Base-by-base conservation (phyloP, 2,329 filamentous ascomycete genomes). In the Hypoxylon sp. region DNA sequence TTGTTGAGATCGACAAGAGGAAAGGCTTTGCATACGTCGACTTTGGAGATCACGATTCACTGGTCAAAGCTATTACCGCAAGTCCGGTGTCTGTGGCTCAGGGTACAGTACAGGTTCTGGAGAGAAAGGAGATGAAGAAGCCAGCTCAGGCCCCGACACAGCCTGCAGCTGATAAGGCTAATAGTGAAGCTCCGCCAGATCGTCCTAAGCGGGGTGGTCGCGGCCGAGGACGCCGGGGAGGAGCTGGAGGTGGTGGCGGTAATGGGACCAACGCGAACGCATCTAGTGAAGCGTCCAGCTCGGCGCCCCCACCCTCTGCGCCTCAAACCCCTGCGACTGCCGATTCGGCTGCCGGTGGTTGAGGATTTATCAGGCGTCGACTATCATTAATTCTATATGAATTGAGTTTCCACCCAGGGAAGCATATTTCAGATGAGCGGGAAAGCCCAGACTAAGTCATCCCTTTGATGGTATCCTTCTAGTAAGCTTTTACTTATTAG, bases 1-100 rank as follows among this genome's bases (percentile, higher is more conserved):
- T 89, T 71, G 93, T 97, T 17, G 95, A 98, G 74, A 95, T 98
- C 59, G 95, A 98, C 77, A 94, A 94, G 79, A 92, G 94, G 75
- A 98, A 98, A 79, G 94, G 94, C 0, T 97, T 97, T 75, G 95
- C 94, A 2, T 97, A 98, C 77, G 91, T 97, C 41, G 93, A 97
- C 69, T 98, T 98, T 81, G 86, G 87, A 9, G 90, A 93, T 21
- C 86, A 90, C 0, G 89, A 90, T 7, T 86, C 87, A 9, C 84
- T 98, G 25, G 87, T 88, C 73, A 93, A 92, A 75, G 95, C 95
- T 4, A 89, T 97, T 75, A 86, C 89, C 14, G 92, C 92, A 11
- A 97, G 93, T 75, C 93, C 93, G 0, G 86, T 98, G 30, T 83
- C 91, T 19, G 90, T 98, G 10, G 94, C 91, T 0, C 92, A 97